Conservation (phyloP, 202 grass and related monocot genomes). For the Carex arenaria region DNA sequence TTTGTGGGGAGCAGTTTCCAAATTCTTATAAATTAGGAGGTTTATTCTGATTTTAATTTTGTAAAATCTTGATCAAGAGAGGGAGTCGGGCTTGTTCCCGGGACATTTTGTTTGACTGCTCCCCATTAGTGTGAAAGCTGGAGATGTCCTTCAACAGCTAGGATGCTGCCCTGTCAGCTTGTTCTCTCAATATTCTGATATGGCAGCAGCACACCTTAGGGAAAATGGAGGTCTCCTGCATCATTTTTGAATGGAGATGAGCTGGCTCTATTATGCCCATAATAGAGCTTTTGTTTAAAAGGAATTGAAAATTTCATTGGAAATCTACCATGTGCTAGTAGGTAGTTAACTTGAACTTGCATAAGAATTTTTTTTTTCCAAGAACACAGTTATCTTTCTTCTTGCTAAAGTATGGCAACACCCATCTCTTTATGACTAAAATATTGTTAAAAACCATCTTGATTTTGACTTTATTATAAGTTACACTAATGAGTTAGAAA, state of each 20-base stretch:
- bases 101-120: neutral
- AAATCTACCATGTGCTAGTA: neutral
- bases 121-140: neutral
- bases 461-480: neutral
- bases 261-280: neutral
- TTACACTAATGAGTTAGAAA: neutral
- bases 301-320: neutral
- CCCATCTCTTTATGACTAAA: neutral
- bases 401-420: neutral
- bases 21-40: constrained; percentile 33
- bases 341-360: neutral
- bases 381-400: neutral
- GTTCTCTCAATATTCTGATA: neutral
- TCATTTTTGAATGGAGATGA: neutral
- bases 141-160: neutral
- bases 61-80: neutral
- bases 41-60: neutral
- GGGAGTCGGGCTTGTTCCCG: neutral
- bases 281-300: neutral
- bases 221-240: neutral
- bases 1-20: constrained; percentile 17
- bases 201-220: neutral
- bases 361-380: neutral
- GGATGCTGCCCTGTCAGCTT: neutral
- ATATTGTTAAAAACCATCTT: neutral